A percentile compares a stretch with the other conserved stretches of the same genome.
phyloP scores from a whole-genome alignment of 2,329 filamentous ascomycete genomes.

The Nothopassalora personata region DNA sequence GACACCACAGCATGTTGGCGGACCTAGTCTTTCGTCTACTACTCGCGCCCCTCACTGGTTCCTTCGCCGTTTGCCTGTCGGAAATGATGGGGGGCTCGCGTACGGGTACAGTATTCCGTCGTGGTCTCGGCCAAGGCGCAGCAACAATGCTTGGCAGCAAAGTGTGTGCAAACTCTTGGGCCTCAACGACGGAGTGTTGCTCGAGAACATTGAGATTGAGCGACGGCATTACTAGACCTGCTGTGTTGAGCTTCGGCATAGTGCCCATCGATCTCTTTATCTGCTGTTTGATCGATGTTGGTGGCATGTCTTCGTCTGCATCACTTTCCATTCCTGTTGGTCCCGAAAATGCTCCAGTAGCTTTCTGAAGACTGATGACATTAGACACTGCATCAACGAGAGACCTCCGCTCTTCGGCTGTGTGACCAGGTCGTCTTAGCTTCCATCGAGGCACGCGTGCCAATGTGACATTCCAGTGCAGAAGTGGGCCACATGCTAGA shows the following conservation, averaged over 20 bases:
- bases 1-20: conserved; percentile 63
- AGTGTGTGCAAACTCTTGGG: conserved; percentile 4
- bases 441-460: conserved; percentile 90
- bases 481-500: conserved; percentile 64
- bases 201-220: conserved; percentile 15
- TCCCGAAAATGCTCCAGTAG: conserved; percentile 24
- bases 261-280: conserved; percentile 9
- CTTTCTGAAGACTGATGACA: conserved; percentile 31
- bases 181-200: conserved; percentile 23
- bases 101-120: conserved; percentile 25
- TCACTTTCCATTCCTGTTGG: conserved; percentile 37
- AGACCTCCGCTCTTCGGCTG: conserved; percentile 39
- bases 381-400: conserved; percentile 40
- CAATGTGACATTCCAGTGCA: conserved; percentile 77
- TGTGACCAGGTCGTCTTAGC: conserved; percentile 57
- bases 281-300: conserved; percentile 19
- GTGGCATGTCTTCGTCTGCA: conserved; percentile 42
- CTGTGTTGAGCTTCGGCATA: conserved; percentile 19
- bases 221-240: conserved; percentile 12
- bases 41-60: not conserved
- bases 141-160: conserved; percentile 5
- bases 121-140: conserved; percentile 4
- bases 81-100: conserved; percentile 10
- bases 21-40: conserved; percentile 49
- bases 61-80: not conserved